Evolutionary conservation across 2,329 filamentous ascomycete genomes (phyloP).

Genomic region (Dendrostoma leiphaemia): DNA sequence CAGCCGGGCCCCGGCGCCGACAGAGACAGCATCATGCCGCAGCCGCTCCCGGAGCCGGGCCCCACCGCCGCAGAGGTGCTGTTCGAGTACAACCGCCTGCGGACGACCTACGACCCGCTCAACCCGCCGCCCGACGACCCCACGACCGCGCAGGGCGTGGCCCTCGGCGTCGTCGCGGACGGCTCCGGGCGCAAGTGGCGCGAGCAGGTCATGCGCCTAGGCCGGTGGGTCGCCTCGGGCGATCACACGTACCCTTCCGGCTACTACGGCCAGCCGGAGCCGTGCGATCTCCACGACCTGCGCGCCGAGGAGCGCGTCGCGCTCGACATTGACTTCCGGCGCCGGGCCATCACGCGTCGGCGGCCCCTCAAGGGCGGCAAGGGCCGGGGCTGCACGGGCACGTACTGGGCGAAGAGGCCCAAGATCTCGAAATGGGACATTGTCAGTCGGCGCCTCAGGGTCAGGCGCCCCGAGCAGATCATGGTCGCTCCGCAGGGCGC

Average conservation of each 20-base stretch:
- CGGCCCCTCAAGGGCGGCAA: background rate
- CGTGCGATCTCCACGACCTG: constrained; percentile 2
- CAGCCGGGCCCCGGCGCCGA: background rate
- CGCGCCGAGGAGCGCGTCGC: background rate
- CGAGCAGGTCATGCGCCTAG: constrained; percentile 14
- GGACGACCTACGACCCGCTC: constrained; percentile 6
- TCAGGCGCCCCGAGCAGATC: background rate
- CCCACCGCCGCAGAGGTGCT: background rate
- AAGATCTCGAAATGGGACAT: background rate
- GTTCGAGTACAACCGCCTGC: background rate
- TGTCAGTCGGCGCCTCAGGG: background rate
- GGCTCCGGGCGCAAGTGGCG: constrained; percentile 7
- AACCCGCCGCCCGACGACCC: background rate
- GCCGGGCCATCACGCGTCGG: background rate
- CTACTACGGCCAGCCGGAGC: background rate
- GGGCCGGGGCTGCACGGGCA: background rate
- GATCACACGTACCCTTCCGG: background rate
- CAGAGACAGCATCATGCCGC: background rate
- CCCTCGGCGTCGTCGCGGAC: constrained; percentile 10
- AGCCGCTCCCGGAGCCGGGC: background rate
- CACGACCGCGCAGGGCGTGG: constrained; percentile 8
- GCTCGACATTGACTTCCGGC: constrained; percentile 8
- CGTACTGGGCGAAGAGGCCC: background rate
- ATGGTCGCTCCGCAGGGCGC: too few relatives aligned
- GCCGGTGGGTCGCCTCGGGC: constrained; percentile 1